These are phyloP conservation scores for Aureobasidium uvarum DNA, from an alignment of 2,329 filamentous ascomycete genomes.

Conservation along the genomic window DNA sequence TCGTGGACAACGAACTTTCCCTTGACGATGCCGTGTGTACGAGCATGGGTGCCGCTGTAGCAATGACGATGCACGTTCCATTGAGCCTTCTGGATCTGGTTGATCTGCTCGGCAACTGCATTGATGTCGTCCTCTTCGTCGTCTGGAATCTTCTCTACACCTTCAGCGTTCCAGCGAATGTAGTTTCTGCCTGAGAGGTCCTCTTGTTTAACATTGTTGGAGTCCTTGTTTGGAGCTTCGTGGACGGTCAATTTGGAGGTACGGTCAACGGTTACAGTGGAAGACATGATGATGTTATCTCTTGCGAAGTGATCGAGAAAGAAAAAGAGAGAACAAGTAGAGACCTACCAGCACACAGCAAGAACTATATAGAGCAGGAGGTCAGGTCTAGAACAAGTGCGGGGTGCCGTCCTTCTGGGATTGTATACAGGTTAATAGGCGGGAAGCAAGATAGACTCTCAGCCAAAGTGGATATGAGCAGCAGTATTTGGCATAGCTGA, in stretches of 20 bases:
- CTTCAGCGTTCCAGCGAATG: conserved; percentile 44
- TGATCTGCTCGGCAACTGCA: conserved; percentile 49
- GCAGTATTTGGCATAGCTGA: conserved; percentile 21
- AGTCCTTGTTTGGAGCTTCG: conserved; percentile 23
- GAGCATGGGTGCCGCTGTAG: conserved; percentile 46
- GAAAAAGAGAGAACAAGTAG: background rate
- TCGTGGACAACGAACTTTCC: conserved; percentile 46
- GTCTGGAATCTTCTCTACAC: conserved; percentile 44
- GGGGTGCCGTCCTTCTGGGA: background rate
- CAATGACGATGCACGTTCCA: conserved; percentile 46
- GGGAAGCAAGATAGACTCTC: background rate
- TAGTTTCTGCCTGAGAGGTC: conserved; percentile 37
- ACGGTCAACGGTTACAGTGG: conserved; percentile 23
- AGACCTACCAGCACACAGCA: background rate
- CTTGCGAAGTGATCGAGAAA: background rate
- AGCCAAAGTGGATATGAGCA: background rate
- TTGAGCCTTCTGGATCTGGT: conserved; percentile 47
- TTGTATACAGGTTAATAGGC: background rate
- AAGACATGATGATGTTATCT: background rate
- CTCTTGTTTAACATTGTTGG: conserved; percentile 3
- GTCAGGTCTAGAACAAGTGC: conserved; percentile 16
- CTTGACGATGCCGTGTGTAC: conserved; percentile 52
- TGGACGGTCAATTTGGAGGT: conserved; percentile 27
- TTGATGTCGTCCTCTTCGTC: conserved; percentile 48
- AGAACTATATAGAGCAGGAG: conserved; percentile 2